These are phyloP conservation scores for Quercus robur DNA, from an alignment of 306 rosid genomes.

Conservation along the genomic window DNA sequence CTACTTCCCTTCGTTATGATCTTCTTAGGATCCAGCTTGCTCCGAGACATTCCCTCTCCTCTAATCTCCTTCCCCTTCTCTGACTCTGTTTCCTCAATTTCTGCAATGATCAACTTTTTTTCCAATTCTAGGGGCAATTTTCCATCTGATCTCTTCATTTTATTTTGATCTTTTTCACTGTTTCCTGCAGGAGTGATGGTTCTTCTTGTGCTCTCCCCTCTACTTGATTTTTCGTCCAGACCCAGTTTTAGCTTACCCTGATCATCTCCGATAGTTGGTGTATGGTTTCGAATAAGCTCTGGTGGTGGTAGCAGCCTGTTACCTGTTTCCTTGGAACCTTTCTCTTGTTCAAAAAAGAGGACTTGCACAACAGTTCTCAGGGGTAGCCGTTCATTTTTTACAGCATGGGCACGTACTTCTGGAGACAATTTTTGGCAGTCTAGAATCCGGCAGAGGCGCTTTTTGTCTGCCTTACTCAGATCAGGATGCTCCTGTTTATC, in stretches of 20 bases:
- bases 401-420: constrained; percentile 65
- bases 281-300: constrained; percentile 42
- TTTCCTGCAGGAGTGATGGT: constrained; percentile 24
- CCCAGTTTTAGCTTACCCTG: constrained; percentile 39
- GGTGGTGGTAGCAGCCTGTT: constrained; percentile 39
- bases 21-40: constrained; percentile 52
- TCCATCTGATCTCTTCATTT: constrained; percentile 38
- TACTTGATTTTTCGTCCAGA: constrained; percentile 40
- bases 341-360: constrained; percentile 76
- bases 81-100: constrained; percentile 34
- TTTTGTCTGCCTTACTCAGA: constrained; percentile 63
- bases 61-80: constrained; percentile 32
- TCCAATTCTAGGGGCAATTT: constrained; percentile 42
- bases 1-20: constrained; percentile 49
- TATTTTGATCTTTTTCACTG: constrained; percentile 44
- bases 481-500: constrained; percentile 66
- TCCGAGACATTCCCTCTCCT: constrained; percentile 34
- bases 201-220: constrained; percentile 43
- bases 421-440: constrained; percentile 79
- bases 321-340: constrained; percentile 37
- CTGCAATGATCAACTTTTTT: constrained; percentile 44
- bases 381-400: constrained; percentile 78
- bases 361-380: constrained; percentile 79
- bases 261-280: constrained; percentile 35
- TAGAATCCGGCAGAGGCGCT: constrained; percentile 58